A percentile compares a stretch with the other conserved stretches of the same genome.
Evolutionary conservation across 805 yeast genomes (phyloP).

Genomic region (Tetrapisispora iriomotensis): DNA sequence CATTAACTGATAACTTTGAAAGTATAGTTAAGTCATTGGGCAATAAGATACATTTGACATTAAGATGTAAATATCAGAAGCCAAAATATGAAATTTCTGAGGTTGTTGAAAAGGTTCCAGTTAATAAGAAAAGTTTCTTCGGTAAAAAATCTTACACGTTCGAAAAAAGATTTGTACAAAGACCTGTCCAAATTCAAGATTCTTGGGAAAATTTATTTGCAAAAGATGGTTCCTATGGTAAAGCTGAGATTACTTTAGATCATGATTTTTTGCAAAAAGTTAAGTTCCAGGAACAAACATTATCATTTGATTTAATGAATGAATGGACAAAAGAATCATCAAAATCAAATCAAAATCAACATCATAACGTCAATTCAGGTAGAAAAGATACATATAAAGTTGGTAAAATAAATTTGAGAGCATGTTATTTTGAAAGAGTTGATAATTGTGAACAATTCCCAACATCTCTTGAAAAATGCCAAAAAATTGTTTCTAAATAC

Average conservation of each 20-base stretch:
- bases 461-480: constrained; percentile 51
- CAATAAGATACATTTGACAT: constrained; percentile 58
- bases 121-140: constrained; percentile 27
- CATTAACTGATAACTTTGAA: constrained; percentile 70
- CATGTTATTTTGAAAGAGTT: constrained; percentile 60
- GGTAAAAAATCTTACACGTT: constrained; percentile 30
- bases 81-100: constrained; percentile 44
- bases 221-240: constrained; percentile 80
- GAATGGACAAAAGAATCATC: constrained; percentile 55
- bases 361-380: neutral
- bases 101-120: constrained; percentile 46
- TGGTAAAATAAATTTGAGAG: constrained; percentile 57
- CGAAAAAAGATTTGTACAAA: constrained; percentile 40
- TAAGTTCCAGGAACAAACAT: constrained; percentile 7
- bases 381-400: constrained; percentile 36
- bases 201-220: constrained; percentile 60
- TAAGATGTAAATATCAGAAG: constrained; percentile 51
- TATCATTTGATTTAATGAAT: constrained; percentile 33
- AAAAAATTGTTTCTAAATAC: constrained; percentile 33
- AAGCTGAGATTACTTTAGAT: constrained; percentile 47
- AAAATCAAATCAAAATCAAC: neutral
- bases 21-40: constrained; percentile 26
- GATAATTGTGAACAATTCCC: constrained; percentile 57
- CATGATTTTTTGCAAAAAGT: constrained; percentile 10
- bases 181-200: constrained; percentile 38